Conservation (phyloP, 2,329 filamentous ascomycete species). For the Zarea fungicola region DNA sequence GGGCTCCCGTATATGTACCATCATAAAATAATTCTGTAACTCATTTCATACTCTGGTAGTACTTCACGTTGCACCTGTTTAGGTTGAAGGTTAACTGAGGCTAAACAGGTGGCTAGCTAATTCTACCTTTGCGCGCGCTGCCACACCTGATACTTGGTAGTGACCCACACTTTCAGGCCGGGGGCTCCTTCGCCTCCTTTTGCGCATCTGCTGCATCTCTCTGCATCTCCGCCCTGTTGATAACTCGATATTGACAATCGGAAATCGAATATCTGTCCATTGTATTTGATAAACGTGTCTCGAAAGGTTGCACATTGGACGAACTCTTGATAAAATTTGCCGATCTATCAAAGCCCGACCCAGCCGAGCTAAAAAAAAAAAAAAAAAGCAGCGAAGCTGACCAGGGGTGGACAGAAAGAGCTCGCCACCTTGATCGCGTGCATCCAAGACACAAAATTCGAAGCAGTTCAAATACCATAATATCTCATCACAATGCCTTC, state of each 20-base stretch:
- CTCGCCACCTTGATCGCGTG: constrained; percentile 2
- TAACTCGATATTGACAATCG: neutral
- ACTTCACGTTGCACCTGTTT: no score
- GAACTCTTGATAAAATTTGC: neutral
- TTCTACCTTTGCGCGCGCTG: neutral
- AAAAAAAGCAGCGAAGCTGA: no score
- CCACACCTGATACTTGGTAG: neutral
- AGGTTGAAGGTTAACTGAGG: neutral
- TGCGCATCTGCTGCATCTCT: neutral
- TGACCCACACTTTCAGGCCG: constrained; percentile 9
- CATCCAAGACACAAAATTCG: neutral
- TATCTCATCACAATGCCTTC: constrained; percentile 53
- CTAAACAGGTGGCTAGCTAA: neutral
- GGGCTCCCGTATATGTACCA: no score
- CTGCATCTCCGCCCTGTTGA: neutral
- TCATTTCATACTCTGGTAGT: no score
- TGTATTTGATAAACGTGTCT: neutral
- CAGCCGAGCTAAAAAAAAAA: constrained; percentile 4
- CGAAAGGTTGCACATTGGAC: neutral
- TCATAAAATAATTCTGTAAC: no score
- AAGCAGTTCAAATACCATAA: no score
- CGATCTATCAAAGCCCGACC: neutral
- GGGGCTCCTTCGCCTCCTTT: constrained; percentile 6
- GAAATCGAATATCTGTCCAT: neutral
- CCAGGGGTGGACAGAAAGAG: constrained; percentile 3